Evolutionary conservation across 2,329 filamentous ascomycete genomes (phyloP), one percentile per base, ranked within the genome.

Genomic region (Fusarium odoratissimum): DNA sequence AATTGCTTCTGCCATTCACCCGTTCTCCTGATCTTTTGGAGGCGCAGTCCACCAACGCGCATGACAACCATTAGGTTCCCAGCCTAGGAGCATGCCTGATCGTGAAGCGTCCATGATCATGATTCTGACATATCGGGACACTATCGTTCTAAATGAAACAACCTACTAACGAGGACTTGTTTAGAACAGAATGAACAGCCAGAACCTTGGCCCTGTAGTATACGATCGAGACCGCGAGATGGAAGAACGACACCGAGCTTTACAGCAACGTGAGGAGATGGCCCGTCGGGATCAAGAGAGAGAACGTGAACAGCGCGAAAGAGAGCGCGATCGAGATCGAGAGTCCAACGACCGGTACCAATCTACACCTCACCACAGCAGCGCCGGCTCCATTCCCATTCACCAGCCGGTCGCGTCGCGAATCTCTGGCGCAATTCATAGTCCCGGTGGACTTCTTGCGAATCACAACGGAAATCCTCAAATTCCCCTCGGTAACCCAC

Each of bases 391-490:
- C 6, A 93, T 97, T 60, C 94, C 95, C 60, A 92, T 98, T 76
- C 95, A 98, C 82, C 95, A 98, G 82, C 95, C 95, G 9, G 95
- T 98, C 66, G 95, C 95, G 70, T 91, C 95, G 79, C 87, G 95
- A 82, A 86, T 94, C 71, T 84, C 92, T 64, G 92, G 91, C 72
- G 92, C 94, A 58, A 97, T 98, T 63, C 95, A 97, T 80, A 97
- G 95, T 49, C 95, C 95, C 3, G 95, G 96, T 74, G 95, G 95
- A 13, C 87, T 98, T 40, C 89, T 98, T 42, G 90, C 92, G 13
- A 94, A 91, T 74, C 90, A 94, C 75, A 90, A 91, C 58, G 87
- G 88, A 38, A 88, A 88, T 38, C 85, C 88, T 33, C 82, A 86
- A 41, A 87, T 87, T 52, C 83, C 87, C 52, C 81, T 89, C 46